Base-by-base conservation (phyloP, 352 stramenopile genomes). In the Phytophthora pistaciae region DNA sequence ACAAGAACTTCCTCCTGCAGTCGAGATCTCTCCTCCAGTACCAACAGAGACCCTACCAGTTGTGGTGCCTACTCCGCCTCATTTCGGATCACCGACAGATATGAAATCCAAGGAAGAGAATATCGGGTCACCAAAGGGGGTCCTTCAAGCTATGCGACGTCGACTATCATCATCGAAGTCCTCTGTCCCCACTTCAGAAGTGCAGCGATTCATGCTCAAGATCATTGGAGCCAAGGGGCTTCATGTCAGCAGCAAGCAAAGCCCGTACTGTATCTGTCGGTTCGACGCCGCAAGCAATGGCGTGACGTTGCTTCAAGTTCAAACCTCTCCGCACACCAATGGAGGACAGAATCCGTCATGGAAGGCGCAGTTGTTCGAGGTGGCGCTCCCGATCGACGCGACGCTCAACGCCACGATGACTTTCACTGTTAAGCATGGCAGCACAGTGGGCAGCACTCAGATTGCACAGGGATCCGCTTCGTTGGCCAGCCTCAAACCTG, bases 101-200 rank as follows among this genome's bases (percentile, higher is more conserved):
- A 3, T 14, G 5, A 62, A 14, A n/a, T 11, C 56, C 13, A 62
- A 62, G 38, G 56, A 63, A 42, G 56, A 63, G 16, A 54, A n/a
- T 13, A 18, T 20, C 21, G 57, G 23, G 29, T 33, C 29, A 8
- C 38, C 23, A 5, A 55, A 64, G 18, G 40, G 56, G 6, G 40
- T 64, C 14, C 40, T 64, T 20, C 57, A 64, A 55, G 40, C 57
- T 13, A 64, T 64, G 57, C 49, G 57, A 44, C 57, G 57, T 29
- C 38, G 57, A 27, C 18, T 64, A 8, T 64, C 57, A 3, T 64
- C 57, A 7, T 62, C 56, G 2, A 64, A 64, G 21, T 46, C 40
- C 20, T 18, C 57, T 8, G 57, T 31, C 20, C 57, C 57, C 10
- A 44, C 18, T 11, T 10, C 57, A 64, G 40, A 64, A 44, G 57